Evolutionary conservation across 257 asterid genomes (phyloP), one percentile per base, ranked within the genome.

Genomic region (Solanum lignicaule): DNA sequence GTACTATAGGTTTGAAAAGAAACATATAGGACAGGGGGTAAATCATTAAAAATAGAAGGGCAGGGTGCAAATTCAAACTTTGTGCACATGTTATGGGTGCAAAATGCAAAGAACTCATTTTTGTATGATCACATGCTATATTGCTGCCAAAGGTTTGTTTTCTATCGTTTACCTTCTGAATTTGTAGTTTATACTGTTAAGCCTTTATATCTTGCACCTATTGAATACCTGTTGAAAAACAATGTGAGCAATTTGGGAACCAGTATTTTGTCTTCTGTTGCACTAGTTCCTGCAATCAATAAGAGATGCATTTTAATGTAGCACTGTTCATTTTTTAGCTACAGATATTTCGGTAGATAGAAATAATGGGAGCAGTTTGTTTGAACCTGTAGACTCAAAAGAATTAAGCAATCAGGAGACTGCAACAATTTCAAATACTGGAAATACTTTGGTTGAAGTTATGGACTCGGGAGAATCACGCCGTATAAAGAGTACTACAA

Each of bases 381-480:
- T 87, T 69, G 89, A 85, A 72, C 74, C 87, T 31, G 88, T 85
- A 35, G 62, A 86, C 84, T 65, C 90, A 9, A 87, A 88, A 69
- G 89, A 89, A 87, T 21, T 81, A 85, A 87, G 85, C 88, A 82
- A 18, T 32, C 83, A 21, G 71, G 38, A 43, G 75, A 41, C 41
- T n/a, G 36, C 25, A 78, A 78, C 16, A 25, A 41, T 25, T 15
- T 78, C 84, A 25, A 78, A 41, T 78, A 76, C 62, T 76, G 84
- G 62, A 83, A 89, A 41, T 23, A 39, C 73, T 27, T 18, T 14
- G 55, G 88, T 76, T 48, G 91, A 83, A 86, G 88, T 88, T 76
- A 68, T 33, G 76, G 84, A 91, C 87, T 90, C 91, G 6, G 88
- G 89, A 87, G 87, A 89, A 84, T 83, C 90, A 83, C 88, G 87